phyloP scores from a whole-genome alignment of 2,329 filamentous ascomycete species.

The Neonectria ditissima region DNA sequence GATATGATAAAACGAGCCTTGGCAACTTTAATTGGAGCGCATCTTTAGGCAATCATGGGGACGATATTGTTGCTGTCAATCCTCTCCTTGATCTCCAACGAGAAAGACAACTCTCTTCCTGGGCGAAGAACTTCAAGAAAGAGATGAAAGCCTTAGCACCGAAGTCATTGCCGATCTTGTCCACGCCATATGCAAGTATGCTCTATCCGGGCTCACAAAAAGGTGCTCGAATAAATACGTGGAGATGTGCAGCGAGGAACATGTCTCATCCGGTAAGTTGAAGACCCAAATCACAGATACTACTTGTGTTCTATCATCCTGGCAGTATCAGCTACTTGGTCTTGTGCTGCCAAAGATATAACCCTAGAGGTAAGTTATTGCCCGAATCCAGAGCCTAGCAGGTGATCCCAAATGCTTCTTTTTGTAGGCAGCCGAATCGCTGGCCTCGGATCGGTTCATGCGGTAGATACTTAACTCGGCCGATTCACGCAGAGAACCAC shows the following conservation, averaged over 20 bases:
- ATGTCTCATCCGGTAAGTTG: slow-evolving; percentile 31
- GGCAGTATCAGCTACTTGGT: slow-evolving; percentile 36
- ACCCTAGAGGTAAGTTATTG: slow-evolving; percentile 24
- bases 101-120: slow-evolving; percentile 27
- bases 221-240: slow-evolving; percentile 30
- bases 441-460: slow-evolving; percentile 28
- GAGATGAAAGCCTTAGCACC: slow-evolving; percentile 18
- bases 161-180: slow-evolving; percentile 36
- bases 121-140: slow-evolving; percentile 3
- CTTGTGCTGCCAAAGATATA: slow-evolving; percentile 31
- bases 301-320: no score
- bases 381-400: background rate
- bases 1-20: slow-evolving; percentile 18
- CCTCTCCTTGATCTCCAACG: slow-evolving; percentile 34
- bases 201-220: slow-evolving; percentile 27
- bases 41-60: slow-evolving; percentile 3
- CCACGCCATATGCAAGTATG: slow-evolving; percentile 28
- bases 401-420: background rate
- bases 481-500: no score
- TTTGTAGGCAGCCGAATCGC: slow-evolving; percentile 27
- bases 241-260: slow-evolving; percentile 27
- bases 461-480: no score
- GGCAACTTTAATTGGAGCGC: slow-evolving; percentile 31
- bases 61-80: slow-evolving; percentile 34
- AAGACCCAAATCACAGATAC: no score